Percentiles rank a stretch among this genome's conserved stretches.
Conservation (phyloP, 208 protist genomes). For the Strigomonas galati region DNA sequence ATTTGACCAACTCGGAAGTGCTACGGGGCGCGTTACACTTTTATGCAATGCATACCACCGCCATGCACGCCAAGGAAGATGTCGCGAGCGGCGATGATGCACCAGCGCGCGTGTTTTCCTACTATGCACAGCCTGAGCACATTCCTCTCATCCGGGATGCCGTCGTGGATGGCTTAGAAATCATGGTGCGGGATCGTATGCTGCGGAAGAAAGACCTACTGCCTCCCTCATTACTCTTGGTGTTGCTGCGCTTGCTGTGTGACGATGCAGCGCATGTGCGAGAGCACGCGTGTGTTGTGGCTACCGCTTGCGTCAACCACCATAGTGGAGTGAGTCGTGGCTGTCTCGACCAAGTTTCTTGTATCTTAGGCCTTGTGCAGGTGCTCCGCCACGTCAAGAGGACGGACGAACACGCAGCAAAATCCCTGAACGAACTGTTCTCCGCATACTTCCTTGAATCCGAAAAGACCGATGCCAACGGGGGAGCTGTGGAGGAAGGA, state of each 20-base stretch:
- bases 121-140: conserved; percentile 48
- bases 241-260: conserved; percentile 65
- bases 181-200: not conserved
- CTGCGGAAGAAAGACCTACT: not conserved
- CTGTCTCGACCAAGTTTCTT: conserved; percentile 50
- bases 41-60: conserved; percentile 1
- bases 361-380: conserved; percentile 45
- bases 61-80: not conserved
- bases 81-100: not conserved
- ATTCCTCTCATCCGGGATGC: conserved; percentile 46
- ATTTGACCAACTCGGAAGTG: conserved; percentile 46
- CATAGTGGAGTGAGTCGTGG: not conserved
- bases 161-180: conserved; percentile 46
- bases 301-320: conserved; percentile 1
- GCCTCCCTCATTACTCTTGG: not conserved
- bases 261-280: conserved; percentile 75
- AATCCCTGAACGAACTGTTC: too few species aligned
- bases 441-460: not conserved
- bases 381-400: conserved; percentile 16
- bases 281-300: conserved; percentile 34
- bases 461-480: too few species aligned
- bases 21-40: conserved; percentile 22
- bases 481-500: conserved; percentile 6
- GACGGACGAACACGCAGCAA: too few species aligned
- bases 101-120: conserved; percentile 35